Conservation (phyloP, 1,139 yeast species). For the Sugiyamaella pinicola region DNA sequence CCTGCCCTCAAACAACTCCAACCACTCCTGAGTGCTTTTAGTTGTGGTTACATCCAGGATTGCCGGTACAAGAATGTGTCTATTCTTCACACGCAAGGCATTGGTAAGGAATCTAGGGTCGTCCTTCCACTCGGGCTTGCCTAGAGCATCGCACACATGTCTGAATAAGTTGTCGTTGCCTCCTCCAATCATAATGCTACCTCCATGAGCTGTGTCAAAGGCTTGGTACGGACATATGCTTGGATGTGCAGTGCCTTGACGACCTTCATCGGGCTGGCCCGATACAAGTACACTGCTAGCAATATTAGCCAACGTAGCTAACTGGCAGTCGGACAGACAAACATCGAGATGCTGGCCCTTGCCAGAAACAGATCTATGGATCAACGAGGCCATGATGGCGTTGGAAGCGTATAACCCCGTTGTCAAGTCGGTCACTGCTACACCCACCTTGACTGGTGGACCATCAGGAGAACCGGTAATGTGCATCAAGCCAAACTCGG, state of each 20-base stretch:
- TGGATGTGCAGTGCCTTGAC: conserved; percentile 49
- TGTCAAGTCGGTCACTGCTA: conserved; percentile 48
- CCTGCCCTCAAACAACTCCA: conserved; percentile 38
- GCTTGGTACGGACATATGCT: conserved; percentile 49
- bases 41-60: conserved; percentile 38
- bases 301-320: conserved; percentile 47
- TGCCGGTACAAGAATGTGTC: conserved; percentile 42
- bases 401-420: conserved; percentile 47
- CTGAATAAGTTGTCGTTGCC: conserved; percentile 47
- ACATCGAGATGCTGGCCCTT: conserved; percentile 46
- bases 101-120: conserved; percentile 43
- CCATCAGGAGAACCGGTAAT: conserved; percentile 48
- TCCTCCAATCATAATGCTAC: conserved; percentile 48
- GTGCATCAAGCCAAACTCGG: conserved; percentile 50
- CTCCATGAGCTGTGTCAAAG: conserved; percentile 44
- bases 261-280: conserved; percentile 46
- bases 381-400: conserved; percentile 45
- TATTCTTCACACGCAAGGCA: conserved; percentile 43
- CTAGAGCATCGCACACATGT: conserved; percentile 42
- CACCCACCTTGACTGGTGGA: conserved; percentile 49
- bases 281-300: conserved; percentile 46
- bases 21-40: conserved; percentile 45
- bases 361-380: conserved; percentile 42
- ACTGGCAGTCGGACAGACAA: conserved; percentile 46
- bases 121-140: conserved; percentile 44